Evolutionary conservation across 73 alveolate species (phyloP).

Genomic region (Tetrahymena thermophila): DNA sequence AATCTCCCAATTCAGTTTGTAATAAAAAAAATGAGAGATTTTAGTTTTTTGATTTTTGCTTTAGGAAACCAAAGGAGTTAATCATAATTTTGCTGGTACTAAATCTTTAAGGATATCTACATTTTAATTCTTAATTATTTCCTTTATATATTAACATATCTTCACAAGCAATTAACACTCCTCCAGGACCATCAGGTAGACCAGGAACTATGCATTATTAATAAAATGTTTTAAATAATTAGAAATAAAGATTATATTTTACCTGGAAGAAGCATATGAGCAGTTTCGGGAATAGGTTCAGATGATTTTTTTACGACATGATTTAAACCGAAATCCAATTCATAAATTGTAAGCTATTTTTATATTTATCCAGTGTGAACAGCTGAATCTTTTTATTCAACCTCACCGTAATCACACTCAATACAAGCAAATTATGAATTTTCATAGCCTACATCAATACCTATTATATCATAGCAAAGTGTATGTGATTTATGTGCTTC

Average conservation of each 20-base stretch:
- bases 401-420: conserved; percentile 97
- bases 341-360: conserved; percentile 90
- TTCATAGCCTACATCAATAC: conserved; percentile 98
- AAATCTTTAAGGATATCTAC: conserved; percentile 23
- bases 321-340: conserved; percentile 98
- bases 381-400: conserved; percentile 75
- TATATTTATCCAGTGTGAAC: conserved; percentile 66
- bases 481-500: conserved; percentile 98
- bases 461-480: conserved; percentile 92
- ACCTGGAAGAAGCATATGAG: conserved; percentile 85
- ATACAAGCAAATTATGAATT: conserved; percentile 97
- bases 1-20: conserved; percentile 96
- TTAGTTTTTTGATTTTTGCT: background rate
- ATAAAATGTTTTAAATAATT: background rate
- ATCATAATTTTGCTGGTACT: conserved; percentile 41
- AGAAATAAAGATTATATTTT: background rate
- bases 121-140: conserved; percentile 33
- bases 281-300: conserved; percentile 88
- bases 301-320: conserved; percentile 89
- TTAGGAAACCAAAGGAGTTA: conserved; percentile 25
- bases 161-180: conserved; percentile 70
- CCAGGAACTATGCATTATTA: conserved; percentile 67
- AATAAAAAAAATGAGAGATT: conserved; percentile 69
- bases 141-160: conserved; percentile 49
- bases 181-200: conserved; percentile 96